Evolutionary conservation across 2,329 filamentous ascomycete genomes (phyloP), one percentile per base, ranked within the genome.

Genomic region (Hypoxylon sp.): DNA sequence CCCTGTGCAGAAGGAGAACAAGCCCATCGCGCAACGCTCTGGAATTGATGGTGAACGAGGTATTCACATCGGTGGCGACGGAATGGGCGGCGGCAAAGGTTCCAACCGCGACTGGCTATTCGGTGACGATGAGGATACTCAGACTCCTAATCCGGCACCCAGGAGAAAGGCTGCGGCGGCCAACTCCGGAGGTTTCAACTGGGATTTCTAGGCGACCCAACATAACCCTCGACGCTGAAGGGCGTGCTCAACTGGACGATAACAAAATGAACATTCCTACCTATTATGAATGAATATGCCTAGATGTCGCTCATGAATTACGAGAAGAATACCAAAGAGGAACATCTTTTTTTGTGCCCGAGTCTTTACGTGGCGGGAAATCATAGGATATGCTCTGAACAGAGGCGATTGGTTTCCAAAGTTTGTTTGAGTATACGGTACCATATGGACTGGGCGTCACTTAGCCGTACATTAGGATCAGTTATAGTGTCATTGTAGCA

Each of bases 11-110:
- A 87, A 86, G 73, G 84, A 87, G 74, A 87, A 87, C 74, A 79
- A 74, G 62, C 74, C 74, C n/a, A 47, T 65, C 11, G 57, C 56
- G 27, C 69, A 39, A 41, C 54, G 71, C 16, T 59, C 65, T 39
- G 75, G 78, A 62, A 69, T 75, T 21, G 78, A 78, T 46, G 69
- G 73, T 9, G 72, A 75, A 12, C 64, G 74, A 64, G 81, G 82
- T 27, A 84, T 85, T 62, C 73, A 74, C 37, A 87, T 86, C 63
- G 84, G 80, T 2, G 88, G 88, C 37, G 86, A 90, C 71, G 90
- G 90, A 56, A 91, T 91, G 89, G 89, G 89, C 46, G 86, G 86
- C 41, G 81, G 81, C 67, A 87, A 83, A 75, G 85, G 84, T 46
- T 81, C 82, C 41, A 80, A 84, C 52, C 81, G 85, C 58, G 78